Conservation (phyloP, 495 filamentous ascomycete genomes). For the Viridothelium virens region DNA sequence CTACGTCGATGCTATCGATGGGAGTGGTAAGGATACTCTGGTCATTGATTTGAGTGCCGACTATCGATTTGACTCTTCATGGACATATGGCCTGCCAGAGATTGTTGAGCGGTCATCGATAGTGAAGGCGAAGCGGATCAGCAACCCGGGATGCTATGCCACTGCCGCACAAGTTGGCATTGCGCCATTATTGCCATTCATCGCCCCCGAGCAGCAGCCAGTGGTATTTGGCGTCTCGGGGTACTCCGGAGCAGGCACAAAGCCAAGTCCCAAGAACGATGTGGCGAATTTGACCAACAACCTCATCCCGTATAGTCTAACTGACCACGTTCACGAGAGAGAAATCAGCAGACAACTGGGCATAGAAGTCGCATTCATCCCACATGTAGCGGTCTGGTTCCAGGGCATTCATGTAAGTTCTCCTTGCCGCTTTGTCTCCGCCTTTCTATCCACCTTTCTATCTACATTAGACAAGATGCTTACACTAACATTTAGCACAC, state of each 20-base stretch:
- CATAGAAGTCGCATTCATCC: constrained; percentile 73
- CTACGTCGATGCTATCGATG: constrained; percentile 84
- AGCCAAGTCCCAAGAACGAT: constrained; percentile 93
- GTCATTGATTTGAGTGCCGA: constrained; percentile 93
- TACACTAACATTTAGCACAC: constrained; percentile 49
- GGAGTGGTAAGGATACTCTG: constrained; percentile 61
- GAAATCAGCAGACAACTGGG: constrained; percentile 80
- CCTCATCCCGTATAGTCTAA: constrained; percentile 86
- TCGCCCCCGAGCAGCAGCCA: constrained; percentile 55
- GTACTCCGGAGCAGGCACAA: constrained; percentile 94
- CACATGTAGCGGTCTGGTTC: constrained; percentile 96
- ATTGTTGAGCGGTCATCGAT: constrained; percentile 70
- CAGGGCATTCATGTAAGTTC: constrained; percentile 65
- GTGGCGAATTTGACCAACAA: constrained; percentile 80
- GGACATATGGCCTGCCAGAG: constrained; percentile 95
- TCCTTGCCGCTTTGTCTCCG: too few species aligned
- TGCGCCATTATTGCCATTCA: constrained; percentile 68
- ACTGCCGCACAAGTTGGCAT: constrained; percentile 94
- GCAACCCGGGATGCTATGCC: constrained; percentile 94
- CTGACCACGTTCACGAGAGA: constrained; percentile 91
- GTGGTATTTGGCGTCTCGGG: constrained; percentile 90
- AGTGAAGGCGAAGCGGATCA: constrained; percentile 73
- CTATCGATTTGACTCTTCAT: constrained; percentile 81
- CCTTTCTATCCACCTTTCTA: constrained; percentile 22
- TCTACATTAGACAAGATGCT: constrained; percentile 10